Evolutionary conservation across 208 protist genomes (phyloP).

Genomic region (Acanthamoeba culbertsoni): DNA sequence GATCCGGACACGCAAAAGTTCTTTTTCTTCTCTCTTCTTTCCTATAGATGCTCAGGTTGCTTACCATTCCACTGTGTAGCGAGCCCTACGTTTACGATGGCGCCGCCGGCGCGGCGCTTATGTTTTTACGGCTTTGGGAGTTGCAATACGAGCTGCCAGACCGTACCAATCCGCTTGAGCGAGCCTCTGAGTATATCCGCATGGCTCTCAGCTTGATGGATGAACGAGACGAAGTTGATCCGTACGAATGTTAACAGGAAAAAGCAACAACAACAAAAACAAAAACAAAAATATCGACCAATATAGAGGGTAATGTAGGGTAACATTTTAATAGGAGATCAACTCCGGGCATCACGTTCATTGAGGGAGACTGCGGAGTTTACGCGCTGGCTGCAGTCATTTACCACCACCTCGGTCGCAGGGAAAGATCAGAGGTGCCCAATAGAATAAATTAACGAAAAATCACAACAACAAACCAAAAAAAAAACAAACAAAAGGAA

Average conservation of each 20-base stretch:
- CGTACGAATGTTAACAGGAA: not conserved
- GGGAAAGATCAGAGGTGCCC: not conserved
- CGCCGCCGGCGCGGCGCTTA: not conserved
- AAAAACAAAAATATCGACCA: too few relatives aligned
- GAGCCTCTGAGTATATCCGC: not conserved
- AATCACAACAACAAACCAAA: too few relatives aligned
- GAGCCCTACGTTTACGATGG: not conserved
- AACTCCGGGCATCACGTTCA: not conserved
- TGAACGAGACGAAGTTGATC: not conserved
- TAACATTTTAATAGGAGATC: not conserved
- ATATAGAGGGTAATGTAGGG: too few relatives aligned
- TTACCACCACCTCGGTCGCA: not conserved
- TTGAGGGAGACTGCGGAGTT: not conserved
- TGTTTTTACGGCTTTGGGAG: not conserved
- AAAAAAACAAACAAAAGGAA: too few relatives aligned
- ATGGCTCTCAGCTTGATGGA: not conserved
- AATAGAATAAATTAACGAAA: too few relatives aligned
- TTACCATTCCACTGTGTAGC: not conserved
- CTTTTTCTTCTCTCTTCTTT: not conserved
- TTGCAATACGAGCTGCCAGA: not conserved
- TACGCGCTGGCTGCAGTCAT: constrained; percentile 30
- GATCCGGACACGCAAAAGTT: not conserved
- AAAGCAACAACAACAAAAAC: too few relatives aligned
- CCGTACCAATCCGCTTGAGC: not conserved
- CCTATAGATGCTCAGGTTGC: too few relatives aligned